These are phyloP conservation scores for Corymbia calophylla DNA, from an alignment of 441 rosid species.

Conservation along the genomic window DNA sequence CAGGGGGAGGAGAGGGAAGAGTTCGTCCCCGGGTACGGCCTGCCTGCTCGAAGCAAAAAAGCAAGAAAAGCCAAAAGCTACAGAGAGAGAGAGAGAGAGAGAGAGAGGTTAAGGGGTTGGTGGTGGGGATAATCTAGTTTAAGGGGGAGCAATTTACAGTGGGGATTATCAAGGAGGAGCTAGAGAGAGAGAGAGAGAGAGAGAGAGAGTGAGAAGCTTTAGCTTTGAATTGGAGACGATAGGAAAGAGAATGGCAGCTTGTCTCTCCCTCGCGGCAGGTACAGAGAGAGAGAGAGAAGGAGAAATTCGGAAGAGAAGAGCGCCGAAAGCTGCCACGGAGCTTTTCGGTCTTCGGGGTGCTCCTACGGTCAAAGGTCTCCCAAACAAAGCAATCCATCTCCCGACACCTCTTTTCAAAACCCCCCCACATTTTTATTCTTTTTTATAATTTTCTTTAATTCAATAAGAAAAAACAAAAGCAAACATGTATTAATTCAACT, in stretches of 20 bases:
- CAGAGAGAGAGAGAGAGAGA: slow-evolving; percentile 3
- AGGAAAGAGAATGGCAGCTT: neutral
- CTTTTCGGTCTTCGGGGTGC: neutral
- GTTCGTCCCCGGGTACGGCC: neutral
- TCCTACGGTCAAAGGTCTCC: slow-evolving; percentile 21
- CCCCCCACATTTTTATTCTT: too few species aligned
- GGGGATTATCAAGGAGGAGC: neutral
- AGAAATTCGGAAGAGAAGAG: slow-evolving; percentile 7
- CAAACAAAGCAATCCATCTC: neutral
- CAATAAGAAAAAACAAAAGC: too few species aligned
- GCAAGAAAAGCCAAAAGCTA: neutral
- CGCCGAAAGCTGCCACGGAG: slow-evolving; percentile 43
- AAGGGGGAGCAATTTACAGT: too few species aligned
- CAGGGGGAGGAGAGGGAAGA: neutral
- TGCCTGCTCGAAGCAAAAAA: neutral
- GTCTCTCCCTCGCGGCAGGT: too few species aligned
- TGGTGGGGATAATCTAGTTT: neutral
- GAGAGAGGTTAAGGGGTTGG: too few species aligned
- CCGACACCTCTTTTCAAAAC: neutral
- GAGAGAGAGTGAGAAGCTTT: neutral
- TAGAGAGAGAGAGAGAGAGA: slow-evolving; percentile 2
- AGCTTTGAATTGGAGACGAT: neutral
- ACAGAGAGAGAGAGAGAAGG: neutral
- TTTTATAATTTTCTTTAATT: too few species aligned
- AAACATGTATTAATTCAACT: too few species aligned